These are phyloP conservation scores for Tetracladium marchalianum DNA, from an alignment of 495 filamentous ascomycete genomes.

Conservation along the genomic window DNA sequence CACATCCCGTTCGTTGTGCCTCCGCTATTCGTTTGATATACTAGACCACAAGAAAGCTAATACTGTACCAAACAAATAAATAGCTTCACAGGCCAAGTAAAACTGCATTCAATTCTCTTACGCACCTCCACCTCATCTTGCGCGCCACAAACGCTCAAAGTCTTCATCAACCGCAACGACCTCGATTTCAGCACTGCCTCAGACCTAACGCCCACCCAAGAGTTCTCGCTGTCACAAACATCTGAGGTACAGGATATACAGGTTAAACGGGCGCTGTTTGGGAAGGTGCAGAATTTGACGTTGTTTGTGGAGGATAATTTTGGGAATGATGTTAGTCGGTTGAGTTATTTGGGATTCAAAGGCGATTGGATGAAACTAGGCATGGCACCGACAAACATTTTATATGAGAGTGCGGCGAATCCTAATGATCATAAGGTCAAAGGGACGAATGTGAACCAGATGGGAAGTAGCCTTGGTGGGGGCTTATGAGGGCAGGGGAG, in stretches of 20 bases:
- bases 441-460: constrained; percentile 33
- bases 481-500: constrained; percentile 7
- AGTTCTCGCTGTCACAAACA: constrained; percentile 67
- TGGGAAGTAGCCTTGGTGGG: constrained; percentile 37
- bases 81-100: constrained; percentile 90
- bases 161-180: constrained; percentile 78
- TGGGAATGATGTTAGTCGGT: constrained; percentile 58
- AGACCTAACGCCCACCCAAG: constrained; percentile 63
- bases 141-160: constrained; percentile 73
- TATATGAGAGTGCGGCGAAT: constrained; percentile 92
- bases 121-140: constrained; percentile 59
- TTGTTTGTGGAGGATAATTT: constrained; percentile 80
- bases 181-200: constrained; percentile 72
- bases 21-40: background rate
- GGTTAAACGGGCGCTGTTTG: constrained; percentile 81
- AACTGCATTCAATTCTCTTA: constrained; percentile 78
- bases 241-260: constrained; percentile 76
- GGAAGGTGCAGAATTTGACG: constrained; percentile 60
- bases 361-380: constrained; percentile 84
- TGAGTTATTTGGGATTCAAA: constrained; percentile 84
- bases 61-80: constrained; percentile 7
- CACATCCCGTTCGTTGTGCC: constrained; percentile 59
- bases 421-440: constrained; percentile 66
- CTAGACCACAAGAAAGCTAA: background rate
- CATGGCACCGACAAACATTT: constrained; percentile 69